Percentiles rank a stretch among this genome's conserved stretches.
Evolutionary conservation across 257 asterid genomes (phyloP).

Genomic region (Primulina huaijiensis): DNA sequence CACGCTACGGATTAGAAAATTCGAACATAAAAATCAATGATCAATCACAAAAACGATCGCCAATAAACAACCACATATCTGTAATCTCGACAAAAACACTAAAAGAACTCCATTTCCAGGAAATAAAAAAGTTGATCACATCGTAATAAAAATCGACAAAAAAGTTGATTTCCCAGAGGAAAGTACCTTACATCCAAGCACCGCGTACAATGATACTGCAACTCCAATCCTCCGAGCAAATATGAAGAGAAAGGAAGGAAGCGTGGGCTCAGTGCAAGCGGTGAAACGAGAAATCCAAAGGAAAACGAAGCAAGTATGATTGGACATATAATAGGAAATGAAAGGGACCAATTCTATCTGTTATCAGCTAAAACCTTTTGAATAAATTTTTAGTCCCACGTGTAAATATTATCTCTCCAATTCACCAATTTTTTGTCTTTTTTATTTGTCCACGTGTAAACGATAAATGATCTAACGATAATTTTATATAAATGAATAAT

Average conservation of each 20-base stretch:
- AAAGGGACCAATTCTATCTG: neutral
- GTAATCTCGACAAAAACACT: neutral
- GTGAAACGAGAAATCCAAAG: neutral
- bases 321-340: neutral
- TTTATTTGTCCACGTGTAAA: no score
- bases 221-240: constrained; percentile 11
- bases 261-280: neutral
- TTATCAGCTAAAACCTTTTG: neutral
- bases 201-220: neutral
- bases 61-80: neutral
- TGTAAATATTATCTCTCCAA: neutral
- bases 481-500: no score
- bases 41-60: constrained; percentile 6
- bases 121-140: constrained; percentile 20
- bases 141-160: neutral
- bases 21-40: constrained; percentile 7
- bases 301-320: neutral
- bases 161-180: neutral
- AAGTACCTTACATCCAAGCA: constrained; percentile 29
- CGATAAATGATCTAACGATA: no score
- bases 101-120: constrained; percentile 13
- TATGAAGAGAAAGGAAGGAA: neutral
- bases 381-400: neutral
- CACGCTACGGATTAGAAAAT: neutral
- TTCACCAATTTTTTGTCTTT: no score